phyloP scores from a whole-genome alignment of 306 rosid species.

The Vigna nakashimae region DNA sequence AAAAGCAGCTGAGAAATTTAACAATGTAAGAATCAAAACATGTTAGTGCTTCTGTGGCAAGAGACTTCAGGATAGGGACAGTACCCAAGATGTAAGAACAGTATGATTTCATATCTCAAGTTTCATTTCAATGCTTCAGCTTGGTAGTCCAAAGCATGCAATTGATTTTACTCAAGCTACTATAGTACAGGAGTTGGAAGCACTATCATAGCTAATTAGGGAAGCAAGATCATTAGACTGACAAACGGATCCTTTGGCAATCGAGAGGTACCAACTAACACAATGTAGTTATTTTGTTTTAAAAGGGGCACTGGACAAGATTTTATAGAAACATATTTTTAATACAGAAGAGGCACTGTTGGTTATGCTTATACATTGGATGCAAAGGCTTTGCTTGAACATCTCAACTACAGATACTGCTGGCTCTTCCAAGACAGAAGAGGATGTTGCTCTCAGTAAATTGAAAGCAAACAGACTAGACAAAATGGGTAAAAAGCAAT shows the following conservation, averaged over 20 bases:
- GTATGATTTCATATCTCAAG: not conserved
- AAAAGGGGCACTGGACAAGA: constrained; percentile 1
- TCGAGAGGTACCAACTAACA: constrained; percentile 11
- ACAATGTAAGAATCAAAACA: not conserved
- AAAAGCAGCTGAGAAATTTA: constrained; percentile 3
- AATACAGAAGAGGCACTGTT: not conserved
- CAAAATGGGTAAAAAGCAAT: not conserved
- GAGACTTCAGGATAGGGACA: not conserved
- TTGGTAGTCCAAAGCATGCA: constrained; percentile 17
- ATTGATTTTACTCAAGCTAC: not conserved
- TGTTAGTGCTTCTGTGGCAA: not conserved
- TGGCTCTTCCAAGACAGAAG: constrained; percentile 4
- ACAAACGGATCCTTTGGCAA: constrained; percentile 18
- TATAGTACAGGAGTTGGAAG: not conserved
- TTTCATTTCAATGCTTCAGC: constrained; percentile 20
- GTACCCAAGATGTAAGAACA: not conserved
- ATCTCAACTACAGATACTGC: not conserved
- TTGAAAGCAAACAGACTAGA: not conserved
- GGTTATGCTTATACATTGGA: not conserved
- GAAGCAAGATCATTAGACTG: constrained; percentile 3
- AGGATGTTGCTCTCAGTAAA: not conserved
- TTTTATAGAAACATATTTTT: not conserved
- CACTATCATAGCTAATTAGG: not conserved
- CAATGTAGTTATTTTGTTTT: not conserved
- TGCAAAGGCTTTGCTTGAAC: no score